These are phyloP conservation scores for Apiotrichum siamense DNA, from an alignment of 1,284 basidiomycete species.

Conservation along the genomic window DNA sequence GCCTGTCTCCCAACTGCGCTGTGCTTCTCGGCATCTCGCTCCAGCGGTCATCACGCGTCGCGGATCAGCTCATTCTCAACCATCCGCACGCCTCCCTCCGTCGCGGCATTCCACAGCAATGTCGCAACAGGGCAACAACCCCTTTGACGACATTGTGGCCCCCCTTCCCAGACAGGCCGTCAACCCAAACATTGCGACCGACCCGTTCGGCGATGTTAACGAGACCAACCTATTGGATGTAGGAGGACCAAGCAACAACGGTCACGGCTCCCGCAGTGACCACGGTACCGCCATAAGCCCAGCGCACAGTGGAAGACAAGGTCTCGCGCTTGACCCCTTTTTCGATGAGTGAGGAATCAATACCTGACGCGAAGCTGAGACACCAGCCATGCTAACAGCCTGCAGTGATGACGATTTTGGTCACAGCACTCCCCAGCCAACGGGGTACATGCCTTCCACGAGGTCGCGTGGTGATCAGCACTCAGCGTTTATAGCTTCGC, in stretches of 20 bases:
- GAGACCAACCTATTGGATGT: conserved; percentile 14
- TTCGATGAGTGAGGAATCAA: conserved; percentile 43
- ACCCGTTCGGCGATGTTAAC: conserved; percentile 34
- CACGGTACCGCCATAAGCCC: neutral
- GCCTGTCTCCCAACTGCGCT: too few species aligned
- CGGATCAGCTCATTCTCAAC: too few species aligned
- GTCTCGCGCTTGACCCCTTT: conserved; percentile 45
- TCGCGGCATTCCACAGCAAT: too few species aligned
- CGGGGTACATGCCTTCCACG: conserved; percentile 33
- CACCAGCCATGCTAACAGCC: too few species aligned
- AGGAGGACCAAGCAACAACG: neutral
- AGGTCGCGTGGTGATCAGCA: conserved; percentile 16
- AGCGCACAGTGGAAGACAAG: conserved; percentile 9
- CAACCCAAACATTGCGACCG: conserved; percentile 16
- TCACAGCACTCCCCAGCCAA: conserved; percentile 18
- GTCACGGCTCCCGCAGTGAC: neutral
- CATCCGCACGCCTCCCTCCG: too few species aligned
- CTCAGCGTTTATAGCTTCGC: conserved; percentile 21
- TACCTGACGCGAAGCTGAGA: neutral
- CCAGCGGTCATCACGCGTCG: too few species aligned
- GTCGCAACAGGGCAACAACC: conserved; percentile 19
- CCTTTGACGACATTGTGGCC: conserved; percentile 44
- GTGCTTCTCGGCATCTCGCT: too few species aligned
- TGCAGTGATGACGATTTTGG: conserved; percentile 43
- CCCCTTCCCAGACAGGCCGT: conserved; percentile 28